Evolutionary conservation across 768 basidiomycete species (phyloP), one percentile per base, ranked within the genome.

Genomic region (Polyporus arcularius): DNA sequence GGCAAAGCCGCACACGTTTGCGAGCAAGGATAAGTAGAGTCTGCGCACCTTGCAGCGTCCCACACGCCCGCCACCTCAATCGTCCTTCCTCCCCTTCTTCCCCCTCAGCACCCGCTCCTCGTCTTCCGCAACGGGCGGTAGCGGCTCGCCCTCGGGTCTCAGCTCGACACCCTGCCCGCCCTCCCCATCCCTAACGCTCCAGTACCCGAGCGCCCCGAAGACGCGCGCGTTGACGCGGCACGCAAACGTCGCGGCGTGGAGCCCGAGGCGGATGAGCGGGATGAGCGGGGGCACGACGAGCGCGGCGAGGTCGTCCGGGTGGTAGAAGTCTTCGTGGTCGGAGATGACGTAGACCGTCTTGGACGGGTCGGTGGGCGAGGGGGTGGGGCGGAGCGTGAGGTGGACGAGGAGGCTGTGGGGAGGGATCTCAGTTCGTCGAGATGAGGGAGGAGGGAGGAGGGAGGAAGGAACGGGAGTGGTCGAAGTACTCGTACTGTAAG

Each of bases 241-340:
- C 38, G 55, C 46, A 15, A 72, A 48, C 11, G 69, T 69, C 16
- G 66, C 70, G 16, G 62, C 30, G 40, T 63, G 60, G 28, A 82
- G 71, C 1, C 68, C 69, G 16, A 75, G 46, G 12, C 72, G 67
- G 28, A 81, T 65, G 47, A 80, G 61, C 0, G 78, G 77, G 0
- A 71, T 70, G 16, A 80, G 72, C 8, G 78, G 77, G 0, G 82
- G 82, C 4, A 82, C 26, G 41, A 82, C 57, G 8, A 82, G 72
- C 8, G 75, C 69, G n/a, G 75, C 70, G 41, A 83, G 72, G 41
- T 84, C 80, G 77, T 83, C 81, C 2, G 85, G 78, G 64, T 83
- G 82, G 62, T 81, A 82, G 57, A 84, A 80, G 66, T 87, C 85
- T 65, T 88, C 85, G 64, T 89, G 85, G 53, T 74, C 70, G 0